These are phyloP conservation scores for Ganoderma sp. DNA, from an alignment of 1,284 basidiomycete species.

Conservation along the genomic window DNA sequence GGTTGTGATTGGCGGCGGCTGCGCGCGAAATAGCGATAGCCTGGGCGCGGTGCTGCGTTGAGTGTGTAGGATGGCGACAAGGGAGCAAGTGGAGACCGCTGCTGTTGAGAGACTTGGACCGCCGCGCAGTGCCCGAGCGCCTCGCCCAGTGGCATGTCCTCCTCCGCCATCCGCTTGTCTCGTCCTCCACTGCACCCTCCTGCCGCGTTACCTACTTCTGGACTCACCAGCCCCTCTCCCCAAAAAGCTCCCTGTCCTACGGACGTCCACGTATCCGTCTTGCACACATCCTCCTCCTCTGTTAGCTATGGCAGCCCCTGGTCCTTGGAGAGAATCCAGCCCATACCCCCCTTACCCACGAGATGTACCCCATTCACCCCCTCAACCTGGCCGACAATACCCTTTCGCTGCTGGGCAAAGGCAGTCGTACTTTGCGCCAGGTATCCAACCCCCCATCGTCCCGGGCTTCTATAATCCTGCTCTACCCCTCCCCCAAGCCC, in stretches of 20 bases:
- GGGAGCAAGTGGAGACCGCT: not conserved
- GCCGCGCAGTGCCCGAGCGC: slow-evolving; percentile 18
- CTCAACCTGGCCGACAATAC: slow-evolving; percentile 17
- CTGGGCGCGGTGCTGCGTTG: not conserved
- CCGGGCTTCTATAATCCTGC: slow-evolving; percentile 39
- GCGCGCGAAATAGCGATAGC: not conserved
- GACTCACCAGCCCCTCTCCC: not conserved
- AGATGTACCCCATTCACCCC: slow-evolving; percentile 14
- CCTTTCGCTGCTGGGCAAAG: slow-evolving; percentile 19
- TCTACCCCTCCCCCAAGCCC: slow-evolving; percentile 24
- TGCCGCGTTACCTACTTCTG: slow-evolving; percentile 11
- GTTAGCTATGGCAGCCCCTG: slow-evolving; percentile 26
- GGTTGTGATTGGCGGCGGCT: not conserved
- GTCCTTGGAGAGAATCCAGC: slow-evolving; percentile 26
- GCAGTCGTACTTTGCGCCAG: slow-evolving; percentile 18
- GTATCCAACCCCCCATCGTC: slow-evolving; percentile 15
- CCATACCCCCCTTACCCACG: slow-evolving; percentile 25
- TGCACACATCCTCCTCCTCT: not conserved
- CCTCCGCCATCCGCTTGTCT: not conserved
- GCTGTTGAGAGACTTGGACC: slow-evolving; percentile 1
- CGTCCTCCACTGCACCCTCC: slow-evolving; percentile 19
- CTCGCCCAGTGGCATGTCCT: slow-evolving; percentile 20
- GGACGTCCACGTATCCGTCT: not conserved
- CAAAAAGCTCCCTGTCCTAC: slow-evolving; percentile 4
- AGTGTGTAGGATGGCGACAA: not conserved